These are phyloP conservation scores for Hortiboletus rubellus DNA, from an alignment of 1,284 basidiomycete species.

Conservation along the genomic window DNA sequence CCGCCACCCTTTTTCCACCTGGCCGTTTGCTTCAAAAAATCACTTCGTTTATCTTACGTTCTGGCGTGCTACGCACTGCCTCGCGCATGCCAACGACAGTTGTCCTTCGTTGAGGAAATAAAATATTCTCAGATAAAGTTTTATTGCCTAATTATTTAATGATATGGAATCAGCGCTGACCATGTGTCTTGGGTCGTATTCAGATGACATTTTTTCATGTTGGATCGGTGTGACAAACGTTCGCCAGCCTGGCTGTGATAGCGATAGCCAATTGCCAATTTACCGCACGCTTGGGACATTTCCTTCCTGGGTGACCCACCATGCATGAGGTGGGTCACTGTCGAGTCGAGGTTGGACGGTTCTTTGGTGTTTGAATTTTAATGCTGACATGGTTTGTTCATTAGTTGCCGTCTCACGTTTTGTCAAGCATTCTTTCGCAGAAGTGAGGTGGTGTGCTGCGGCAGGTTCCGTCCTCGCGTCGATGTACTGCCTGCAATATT, in stretches of 20 bases:
- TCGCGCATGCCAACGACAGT: constrained; percentile 19
- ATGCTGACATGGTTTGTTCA: constrained; percentile 3
- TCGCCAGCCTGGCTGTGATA: background rate
- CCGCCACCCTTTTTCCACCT: background rate
- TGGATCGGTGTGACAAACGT: constrained; percentile 8
- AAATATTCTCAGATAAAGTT: constrained; percentile 23
- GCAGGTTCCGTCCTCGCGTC: background rate
- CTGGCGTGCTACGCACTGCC: constrained; percentile 13
- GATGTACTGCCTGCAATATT: background rate
- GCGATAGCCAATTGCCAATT: constrained; percentile 16
- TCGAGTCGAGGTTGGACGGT: constrained; percentile 3
- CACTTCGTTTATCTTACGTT: constrained; percentile 25
- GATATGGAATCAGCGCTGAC: constrained; percentile 18
- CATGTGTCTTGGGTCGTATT: constrained; percentile 16
- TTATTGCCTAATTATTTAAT: constrained; percentile 22
- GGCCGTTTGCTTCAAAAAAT: constrained; percentile 1
- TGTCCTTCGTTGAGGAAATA: constrained; percentile 5
- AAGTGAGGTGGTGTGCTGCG: background rate
- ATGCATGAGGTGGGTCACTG: constrained; percentile 4
- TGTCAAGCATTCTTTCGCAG: background rate
- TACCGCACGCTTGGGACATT: constrained; percentile 4
- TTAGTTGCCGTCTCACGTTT: background rate
- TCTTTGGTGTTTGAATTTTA: constrained; percentile 1
- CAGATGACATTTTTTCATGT: constrained; percentile 11
- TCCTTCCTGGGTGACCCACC: constrained; percentile 6